Conservation (phyloP, 805 yeast species). For the Metschnikowia kunwiensis region DNA sequence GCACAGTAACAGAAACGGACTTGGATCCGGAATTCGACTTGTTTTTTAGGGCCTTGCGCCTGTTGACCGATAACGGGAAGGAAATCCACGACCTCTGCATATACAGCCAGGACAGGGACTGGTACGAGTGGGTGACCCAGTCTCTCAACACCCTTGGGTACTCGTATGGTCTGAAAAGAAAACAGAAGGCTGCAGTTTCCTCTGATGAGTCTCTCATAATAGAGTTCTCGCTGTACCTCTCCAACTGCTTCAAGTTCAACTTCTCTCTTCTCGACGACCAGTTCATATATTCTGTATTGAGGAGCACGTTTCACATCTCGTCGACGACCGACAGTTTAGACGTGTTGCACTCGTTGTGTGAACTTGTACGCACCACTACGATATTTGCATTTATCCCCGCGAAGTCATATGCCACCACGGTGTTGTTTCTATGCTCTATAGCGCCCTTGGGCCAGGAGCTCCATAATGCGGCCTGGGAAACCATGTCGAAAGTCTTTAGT, state of each 20-base stretch:
- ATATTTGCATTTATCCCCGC: conserved; percentile 48
- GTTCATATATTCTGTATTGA: conserved; percentile 30
- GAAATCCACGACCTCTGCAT: conserved; percentile 51
- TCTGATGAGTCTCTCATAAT: background rate
- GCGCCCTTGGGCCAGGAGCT: conserved; percentile 31
- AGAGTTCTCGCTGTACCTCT: conserved; percentile 31
- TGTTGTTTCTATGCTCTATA: conserved; percentile 47
- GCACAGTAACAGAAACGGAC: conserved; percentile 30
- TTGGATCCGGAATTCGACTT: conserved; percentile 51
- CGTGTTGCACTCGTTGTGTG: conserved; percentile 39
- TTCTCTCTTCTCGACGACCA: conserved; percentile 42
- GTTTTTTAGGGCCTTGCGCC: conserved; percentile 45
- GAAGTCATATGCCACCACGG: conserved; percentile 30
- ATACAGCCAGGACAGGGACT: conserved; percentile 33
- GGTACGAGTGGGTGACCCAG: conserved; percentile 17
- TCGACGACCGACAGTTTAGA: conserved; percentile 34
- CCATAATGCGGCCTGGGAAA: conserved; percentile 34
- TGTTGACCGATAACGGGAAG: conserved; percentile 51
- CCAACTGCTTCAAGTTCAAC: conserved; percentile 48
- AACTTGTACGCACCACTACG: conserved; percentile 42
- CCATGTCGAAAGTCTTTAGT: conserved; percentile 35
- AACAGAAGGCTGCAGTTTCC: background rate
- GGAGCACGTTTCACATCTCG: conserved; percentile 36
- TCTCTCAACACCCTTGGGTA: conserved; percentile 16
- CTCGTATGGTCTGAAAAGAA: conserved; percentile 5